Evolutionary conservation across 305 asterid genomes (phyloP), one percentile per base, ranked within the genome.

Genomic region (Lippia alba): DNA sequence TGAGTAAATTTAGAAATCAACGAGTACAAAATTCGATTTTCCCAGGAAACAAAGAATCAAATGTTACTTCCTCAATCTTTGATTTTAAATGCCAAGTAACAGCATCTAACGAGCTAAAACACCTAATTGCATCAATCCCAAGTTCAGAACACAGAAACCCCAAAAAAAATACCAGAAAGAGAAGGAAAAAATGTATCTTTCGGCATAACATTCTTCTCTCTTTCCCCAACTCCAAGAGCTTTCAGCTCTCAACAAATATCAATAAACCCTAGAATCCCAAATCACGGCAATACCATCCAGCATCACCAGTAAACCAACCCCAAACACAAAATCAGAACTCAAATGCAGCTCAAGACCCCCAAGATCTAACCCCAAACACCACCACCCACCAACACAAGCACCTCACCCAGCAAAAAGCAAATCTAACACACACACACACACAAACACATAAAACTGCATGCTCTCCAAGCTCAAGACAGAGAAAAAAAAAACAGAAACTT

Each of bases 281-380:
- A 72, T 63, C 67, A 59, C 61, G 50, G 64, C 62, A 73, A 44
- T 24, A 34, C 33, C 45, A 14, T 69, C 4, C 54, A 33, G 4
- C 41, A 48, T 17, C 56, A 51, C 14, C 64, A 72, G 4, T 12
- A 66, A 57, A 56, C 30, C 61, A 75, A 56, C 39, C 56, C 33
- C 49, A 70, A 67, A 16, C 12, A 56, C 17, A n/a, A 48, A 54
- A 51, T 19, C 30, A 48, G 34, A 73, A 53, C 64, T 16, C 55
- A 71, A 71, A 81, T 74, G 80, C 75, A 74, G 76, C 79, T 18
- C 59, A 33, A 67, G 8, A 36, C 30, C n/a, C 48, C 15, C 75
- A 69, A 75, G 83, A 75, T 72, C 79, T 76, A 65, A 49, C 74
- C 54, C 75, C 34, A 64, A 70, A 15, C 56, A 18, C 72, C 11